Evolutionary conservation across 2,329 filamentous ascomycete species (phyloP).

Genomic region (Colletotrichum chlorophyti): DNA sequence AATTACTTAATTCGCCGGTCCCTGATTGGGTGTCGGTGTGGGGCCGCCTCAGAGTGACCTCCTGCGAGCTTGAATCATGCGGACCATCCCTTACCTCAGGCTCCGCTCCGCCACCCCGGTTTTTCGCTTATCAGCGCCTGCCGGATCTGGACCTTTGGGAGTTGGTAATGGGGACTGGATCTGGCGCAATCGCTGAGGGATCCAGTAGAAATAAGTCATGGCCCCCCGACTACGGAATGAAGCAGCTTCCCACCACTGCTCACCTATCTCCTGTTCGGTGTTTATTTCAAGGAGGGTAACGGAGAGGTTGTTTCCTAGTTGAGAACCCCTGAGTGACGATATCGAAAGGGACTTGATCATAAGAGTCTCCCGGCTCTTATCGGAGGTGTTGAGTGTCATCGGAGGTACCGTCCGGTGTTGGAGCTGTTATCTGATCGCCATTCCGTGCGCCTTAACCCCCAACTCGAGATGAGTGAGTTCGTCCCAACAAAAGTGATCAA

Average conservation of each 20-base stretch:
- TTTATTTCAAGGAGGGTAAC: neutral
- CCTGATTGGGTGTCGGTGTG: constrained; percentile 15
- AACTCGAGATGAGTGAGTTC: constrained; percentile 25
- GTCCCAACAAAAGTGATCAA: constrained; percentile 4
- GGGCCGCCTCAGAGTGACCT: constrained; percentile 4
- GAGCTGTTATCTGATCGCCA: neutral
- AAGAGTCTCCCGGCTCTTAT: neutral
- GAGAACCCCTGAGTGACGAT: neutral
- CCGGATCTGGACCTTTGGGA: constrained; percentile 12
- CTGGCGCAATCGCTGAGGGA: constrained; percentile 15
- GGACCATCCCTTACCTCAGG: too few relatives aligned
- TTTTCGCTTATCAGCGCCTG: constrained; percentile 25
- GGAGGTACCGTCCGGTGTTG: constrained; percentile 20
- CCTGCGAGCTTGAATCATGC: too few relatives aligned
- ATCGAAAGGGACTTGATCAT: neutral
- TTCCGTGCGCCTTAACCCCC: neutral
- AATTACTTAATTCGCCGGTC: constrained; percentile 22
- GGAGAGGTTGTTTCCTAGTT: neutral
- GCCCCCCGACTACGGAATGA: constrained; percentile 19
- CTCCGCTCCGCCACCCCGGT: neutral
- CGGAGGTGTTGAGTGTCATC: constrained; percentile 13
- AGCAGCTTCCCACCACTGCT: constrained; percentile 1
- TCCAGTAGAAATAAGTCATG: constrained; percentile 28
- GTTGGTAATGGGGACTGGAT: constrained; percentile 18
- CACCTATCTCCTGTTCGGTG: neutral